These are phyloP conservation scores for Onygenales sp. DNA, from an alignment of 2,329 filamentous ascomycete species.

Conservation along the genomic window DNA sequence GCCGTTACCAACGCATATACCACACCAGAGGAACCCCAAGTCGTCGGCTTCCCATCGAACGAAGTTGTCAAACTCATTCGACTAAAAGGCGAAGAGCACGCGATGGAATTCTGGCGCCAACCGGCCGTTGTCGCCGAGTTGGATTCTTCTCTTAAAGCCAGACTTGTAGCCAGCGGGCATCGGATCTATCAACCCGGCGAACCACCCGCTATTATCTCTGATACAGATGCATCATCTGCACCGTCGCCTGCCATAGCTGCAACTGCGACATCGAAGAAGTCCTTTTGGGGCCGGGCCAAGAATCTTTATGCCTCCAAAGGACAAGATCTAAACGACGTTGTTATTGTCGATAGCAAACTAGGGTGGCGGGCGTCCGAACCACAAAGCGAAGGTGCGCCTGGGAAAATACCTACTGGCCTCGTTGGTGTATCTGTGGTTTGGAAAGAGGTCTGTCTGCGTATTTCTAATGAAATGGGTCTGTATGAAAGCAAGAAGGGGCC, in stretches of 20 bases:
- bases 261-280: constrained; percentile 7
- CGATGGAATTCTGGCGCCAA: constrained; percentile 35
- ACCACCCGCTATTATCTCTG: not conserved
- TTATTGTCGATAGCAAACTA: constrained; percentile 19
- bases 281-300: constrained; percentile 12
- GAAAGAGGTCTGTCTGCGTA: constrained; percentile 32
- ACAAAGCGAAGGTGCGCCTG: constrained; percentile 4
- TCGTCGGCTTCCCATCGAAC: constrained; percentile 30
- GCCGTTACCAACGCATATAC: constrained; percentile 12
- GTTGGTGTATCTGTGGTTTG: constrained; percentile 24
- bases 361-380: constrained; percentile 19
- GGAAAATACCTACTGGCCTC: constrained; percentile 14
- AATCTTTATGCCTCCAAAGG: not conserved
- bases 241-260: not conserved
- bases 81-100: constrained; percentile 31
- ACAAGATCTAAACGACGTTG: constrained; percentile 8
- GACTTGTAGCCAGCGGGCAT: constrained; percentile 17
- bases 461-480: constrained; percentile 35
- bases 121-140: constrained; percentile 33
- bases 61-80: constrained; percentile 31
- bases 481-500: constrained; percentile 32
- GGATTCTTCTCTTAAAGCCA: constrained; percentile 22
- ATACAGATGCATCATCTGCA: not conserved
- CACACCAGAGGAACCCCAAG: constrained; percentile 17
- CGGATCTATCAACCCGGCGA: constrained; percentile 8